Evolutionary conservation across 2,329 filamentous ascomycete genomes (phyloP), one percentile per base, ranked within the genome.

Genomic region (Arthroderma sp.): DNA sequence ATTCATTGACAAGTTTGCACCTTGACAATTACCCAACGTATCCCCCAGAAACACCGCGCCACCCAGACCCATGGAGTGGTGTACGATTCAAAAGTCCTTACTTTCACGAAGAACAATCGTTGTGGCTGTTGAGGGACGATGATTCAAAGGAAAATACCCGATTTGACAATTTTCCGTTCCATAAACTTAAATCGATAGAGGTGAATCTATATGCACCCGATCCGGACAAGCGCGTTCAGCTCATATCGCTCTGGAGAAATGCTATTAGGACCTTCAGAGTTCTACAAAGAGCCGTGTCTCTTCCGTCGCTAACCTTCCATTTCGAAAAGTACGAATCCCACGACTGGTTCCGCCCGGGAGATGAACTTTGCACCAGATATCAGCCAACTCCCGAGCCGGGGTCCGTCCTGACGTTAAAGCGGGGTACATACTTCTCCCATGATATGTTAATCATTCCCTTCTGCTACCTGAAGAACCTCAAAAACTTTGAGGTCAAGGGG

Each of bases 201-300:
- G 38, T 48, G 8, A 43, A 30, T 29, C 29, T 48, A 5, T 30
- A 29, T 3, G 43, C 46, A 27, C 46, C 46, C 9, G 32, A 42
- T 42, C 40, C 15, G 11, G 22, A 42, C 4, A 9, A n/a, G 10
- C 33, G 10, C 8, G 8, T 4, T 8, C 33, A 42, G 7, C 15
- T 48, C 9, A 29, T 34, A 22, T 45, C 11, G 42, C 42, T 45
- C 29, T 48, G 46, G 46, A 38, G 43, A 22, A 48, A 48, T 7
- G 42, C 37, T 31, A 42, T 42, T 9, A 11, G 42, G 15, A 36
- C 42, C 3, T 27, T 29, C 29, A 28, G 27, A 28, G 37, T 47
- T 27, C 29, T 47, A 10, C 36, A 40, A 31, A 29, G 15, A 6
- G 22, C 40, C 10, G 6, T 9, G 11, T 44, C 37, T 15, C 30